Base-by-base conservation (phyloP, 2,329 filamentous ascomycete genomes). In the Nectriaceae sp. region DNA sequence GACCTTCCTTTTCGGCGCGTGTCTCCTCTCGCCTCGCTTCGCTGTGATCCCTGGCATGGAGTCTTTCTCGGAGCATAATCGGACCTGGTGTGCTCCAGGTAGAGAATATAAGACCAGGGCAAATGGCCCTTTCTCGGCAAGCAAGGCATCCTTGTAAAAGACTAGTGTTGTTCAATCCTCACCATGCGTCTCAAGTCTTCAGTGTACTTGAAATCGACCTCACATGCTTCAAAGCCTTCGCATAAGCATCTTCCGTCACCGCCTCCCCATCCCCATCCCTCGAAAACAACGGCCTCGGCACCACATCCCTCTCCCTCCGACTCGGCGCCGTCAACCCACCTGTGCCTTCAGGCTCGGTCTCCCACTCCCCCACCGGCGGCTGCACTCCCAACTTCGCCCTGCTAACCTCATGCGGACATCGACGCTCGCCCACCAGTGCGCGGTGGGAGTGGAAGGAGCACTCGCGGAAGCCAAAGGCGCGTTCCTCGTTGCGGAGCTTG, bases 381-480 rank as follows among this genome's bases (percentile, higher is more conserved):
- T 37, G 15, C 47, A 54, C 42, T 47, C 55, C 21, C 50, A 53
- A 48, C 48, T 59, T 35, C 49, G 45, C 24, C 21, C 10, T 13
- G 22, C 49, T 33, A 24, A 48, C 53, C 11, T 60, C 61, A 55
- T 82, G 75, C 13, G 79, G 79, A 50, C 80, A 84, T n/a, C 66
- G 66, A 4, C 72, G 72, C 63, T 84, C 75, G 18, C 79, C 80
- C 26, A 82, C 77, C 6, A 70, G 65, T 4, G 77, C 73, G 18
- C 80, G 72, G 58, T 84, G 80, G 31, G 76, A 80, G 62, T 84
- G 80, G 57, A 84, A 84, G 11, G 79, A 80, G 63, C 80, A 84
- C 63, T 80, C 77, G 20, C 80, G 72, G 63, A 83, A 84, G n/a
- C 80, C 80, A 58, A 82, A 83, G 43, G 76, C 71, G 29, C 80